Evolutionary conservation across 169 alveolate genomes (phyloP), one percentile per base, ranked within the genome.

Genomic region (Haemoproteus tartakovskyi): DNA sequence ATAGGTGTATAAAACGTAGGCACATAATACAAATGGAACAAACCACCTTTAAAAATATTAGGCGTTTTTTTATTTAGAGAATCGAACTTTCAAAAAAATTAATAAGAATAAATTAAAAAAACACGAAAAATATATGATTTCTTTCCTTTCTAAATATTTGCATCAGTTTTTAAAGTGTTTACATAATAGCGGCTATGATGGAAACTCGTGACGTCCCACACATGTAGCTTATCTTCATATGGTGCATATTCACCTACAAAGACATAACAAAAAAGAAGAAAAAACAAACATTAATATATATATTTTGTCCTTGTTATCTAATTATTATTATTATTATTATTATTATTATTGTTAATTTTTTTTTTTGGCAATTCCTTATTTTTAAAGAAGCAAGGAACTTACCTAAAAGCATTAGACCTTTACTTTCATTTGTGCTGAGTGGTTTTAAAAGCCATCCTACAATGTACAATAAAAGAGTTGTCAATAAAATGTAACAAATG

Each of bases 231-330:
- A 27, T 74, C 84, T 57, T 74, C 84, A 60, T 74, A 74, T 4
- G 84, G 84, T 51, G 84, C 63, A 48, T 74, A 74, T 57, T 74
- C 84, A 24, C 84, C 84, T 74, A 21, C 19, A 46, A 21, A 46
- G 0, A 37, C 18, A 33, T 33, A 33, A 36, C 54, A 38, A 24
- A 47, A 41, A 43, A 70, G 46, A 16, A n/a, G 3, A 40, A 21
- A 22, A 6, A 41, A 45, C 50, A 24, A 29, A 27, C 19, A 29
- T 16, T 41, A 30, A 26, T 24, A 1, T 37, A 64, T n/a, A 47
- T n/a, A 14, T 47, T 29, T 5, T 46, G 16, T 4, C 70, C 16
- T 5, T 33, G 36, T n/a, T 48, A 12, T 8, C n/a, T n/a, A n/a
- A n/a, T n/a, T n/a, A n/a, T n/a, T n/a, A n/a, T n/a, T n/a, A n/a